Evolutionary conservation across 257 asterid genomes (phyloP).

Genomic region (Solanum paucissectum): DNA sequence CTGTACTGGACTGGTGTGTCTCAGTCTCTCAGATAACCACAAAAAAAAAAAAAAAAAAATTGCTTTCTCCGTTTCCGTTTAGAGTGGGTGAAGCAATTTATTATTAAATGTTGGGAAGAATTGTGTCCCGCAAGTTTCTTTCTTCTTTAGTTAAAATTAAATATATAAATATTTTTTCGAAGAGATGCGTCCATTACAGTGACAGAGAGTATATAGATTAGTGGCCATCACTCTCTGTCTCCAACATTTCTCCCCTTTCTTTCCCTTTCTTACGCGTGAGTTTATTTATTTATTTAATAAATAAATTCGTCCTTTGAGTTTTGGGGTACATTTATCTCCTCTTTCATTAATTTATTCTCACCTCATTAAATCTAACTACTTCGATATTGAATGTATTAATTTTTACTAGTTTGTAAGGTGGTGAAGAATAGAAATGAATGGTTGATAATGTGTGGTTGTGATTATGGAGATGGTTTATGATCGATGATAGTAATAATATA

Average conservation of each 20-base stretch:
- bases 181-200: background rate
- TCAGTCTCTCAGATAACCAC: background rate
- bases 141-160: background rate
- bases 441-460: background rate
- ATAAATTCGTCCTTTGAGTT: background rate
- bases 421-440: background rate
- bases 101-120: background rate
- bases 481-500: background rate
- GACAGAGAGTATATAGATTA: background rate
- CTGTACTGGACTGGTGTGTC: background rate
- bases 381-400: no score
- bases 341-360: background rate
- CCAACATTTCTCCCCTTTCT: background rate
- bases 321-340: background rate
- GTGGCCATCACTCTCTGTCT: background rate
- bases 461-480: background rate
- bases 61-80: background rate
- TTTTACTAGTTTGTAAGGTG: background rate
- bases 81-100: background rate
- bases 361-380: background rate
- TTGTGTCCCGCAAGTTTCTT: background rate
- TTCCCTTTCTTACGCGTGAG: background rate
- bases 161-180: no score
- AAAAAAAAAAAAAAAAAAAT: background rate
- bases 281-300: background rate